Percentiles rank a stretch among this genome's conserved stretches.
These are phyloP conservation scores for Saccharum spontaneum DNA, from an alignment of 176 grass and related monocot species.

Conservation along the genomic window DNA sequence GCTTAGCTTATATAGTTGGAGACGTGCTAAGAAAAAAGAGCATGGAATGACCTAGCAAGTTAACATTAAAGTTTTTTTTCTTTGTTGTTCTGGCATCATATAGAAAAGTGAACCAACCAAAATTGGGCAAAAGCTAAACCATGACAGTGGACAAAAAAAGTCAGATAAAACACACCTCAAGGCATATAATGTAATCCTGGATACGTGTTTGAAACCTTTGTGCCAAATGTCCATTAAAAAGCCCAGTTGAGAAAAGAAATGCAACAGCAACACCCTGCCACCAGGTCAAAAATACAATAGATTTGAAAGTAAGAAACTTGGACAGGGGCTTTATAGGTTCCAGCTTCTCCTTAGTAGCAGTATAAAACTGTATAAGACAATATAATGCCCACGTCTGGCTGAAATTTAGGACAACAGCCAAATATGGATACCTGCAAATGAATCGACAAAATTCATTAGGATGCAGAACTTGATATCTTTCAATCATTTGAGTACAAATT, in stretches of 20 bases:
- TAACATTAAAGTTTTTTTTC: background rate
- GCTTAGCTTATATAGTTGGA: background rate
- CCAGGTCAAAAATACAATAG: constrained; percentile 99
- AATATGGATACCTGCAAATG: constrained; percentile 87
- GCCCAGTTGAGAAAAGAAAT: constrained; percentile 90
- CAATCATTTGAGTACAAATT: background rate
- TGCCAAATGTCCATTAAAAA: constrained; percentile 90
- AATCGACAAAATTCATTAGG: constrained; percentile 16
- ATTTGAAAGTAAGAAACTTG: constrained; percentile 98
- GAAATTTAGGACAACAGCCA: constrained; percentile 94
- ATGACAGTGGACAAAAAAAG: constrained; percentile 14
- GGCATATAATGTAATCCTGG: constrained; percentile 98
- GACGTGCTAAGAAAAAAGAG: background rate
- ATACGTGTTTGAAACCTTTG: constrained; percentile 88
- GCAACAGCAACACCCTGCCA: constrained; percentile 98
- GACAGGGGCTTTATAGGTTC: constrained; percentile 91
- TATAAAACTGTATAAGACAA: constrained; percentile 97
- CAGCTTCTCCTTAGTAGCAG: constrained; percentile 88
- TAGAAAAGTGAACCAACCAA: constrained; percentile 24
- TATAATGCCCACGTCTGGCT: constrained; percentile 98
- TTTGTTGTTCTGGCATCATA: background rate
- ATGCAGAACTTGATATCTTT: constrained; percentile 5
- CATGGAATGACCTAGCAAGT: constrained; percentile 17
- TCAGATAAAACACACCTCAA: constrained; percentile 68
- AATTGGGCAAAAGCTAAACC: background rate